Evolutionary conservation across 2,329 filamentous ascomycete genomes (phyloP).

Genomic region (Xylaria sp.): DNA sequence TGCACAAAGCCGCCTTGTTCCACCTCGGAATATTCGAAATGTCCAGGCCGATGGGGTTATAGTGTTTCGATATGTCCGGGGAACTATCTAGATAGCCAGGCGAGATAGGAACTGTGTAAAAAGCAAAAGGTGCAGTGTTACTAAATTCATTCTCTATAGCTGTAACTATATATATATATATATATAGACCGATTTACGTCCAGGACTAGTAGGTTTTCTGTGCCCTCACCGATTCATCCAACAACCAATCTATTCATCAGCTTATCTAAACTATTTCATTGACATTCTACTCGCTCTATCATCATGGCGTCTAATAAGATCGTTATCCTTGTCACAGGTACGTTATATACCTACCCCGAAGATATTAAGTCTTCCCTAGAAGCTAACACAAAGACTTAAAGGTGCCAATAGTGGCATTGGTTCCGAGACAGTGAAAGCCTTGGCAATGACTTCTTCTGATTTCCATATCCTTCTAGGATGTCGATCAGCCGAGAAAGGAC

Average conservation of each 20-base stretch:
- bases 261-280: neutral
- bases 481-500: conserved; percentile 53
- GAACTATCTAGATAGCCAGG: neutral
- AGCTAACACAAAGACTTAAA: conserved; percentile 27
- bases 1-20: neutral
- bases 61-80: conserved; percentile 9
- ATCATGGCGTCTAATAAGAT: conserved; percentile 40
- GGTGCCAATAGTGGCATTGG: conserved; percentile 60
- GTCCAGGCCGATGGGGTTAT: conserved; percentile 5
- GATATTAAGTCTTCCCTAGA: neutral
- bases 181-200: too few relatives aligned
- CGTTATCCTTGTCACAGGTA: conserved; percentile 49
- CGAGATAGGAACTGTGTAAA: neutral
- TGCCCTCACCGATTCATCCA: too few relatives aligned
- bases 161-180: too few relatives aligned
- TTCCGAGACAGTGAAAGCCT: conserved; percentile 52
- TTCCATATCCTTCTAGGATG: conserved; percentile 54
- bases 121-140: neutral
- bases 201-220: too few relatives aligned
- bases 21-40: conserved; percentile 20
- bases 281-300: neutral
- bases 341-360: neutral
- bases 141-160: too few relatives aligned
- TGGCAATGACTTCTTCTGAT: conserved; percentile 50
- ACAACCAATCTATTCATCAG: neutral